Base-by-base conservation (phyloP, 768 basidiomycete genomes). In the Rhizopogon roseolus region DNA sequence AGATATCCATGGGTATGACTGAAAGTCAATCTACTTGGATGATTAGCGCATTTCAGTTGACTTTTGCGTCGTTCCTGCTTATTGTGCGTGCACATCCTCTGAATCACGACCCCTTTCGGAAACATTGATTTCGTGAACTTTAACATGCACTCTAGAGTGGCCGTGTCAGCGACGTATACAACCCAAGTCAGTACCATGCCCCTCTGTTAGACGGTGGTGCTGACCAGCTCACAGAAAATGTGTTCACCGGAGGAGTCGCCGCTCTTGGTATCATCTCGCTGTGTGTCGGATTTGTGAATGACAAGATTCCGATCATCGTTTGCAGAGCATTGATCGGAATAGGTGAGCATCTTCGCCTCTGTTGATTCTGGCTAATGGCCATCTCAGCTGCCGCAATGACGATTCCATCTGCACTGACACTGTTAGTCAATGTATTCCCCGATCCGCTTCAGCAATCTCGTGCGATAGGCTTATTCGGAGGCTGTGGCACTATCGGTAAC, bases 281-380 rank as follows among this genome's bases (percentile, higher is more conserved):
- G 11, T 69, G 70, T 19, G 70, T 68, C 22, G 80, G 80, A 22
- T 82, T 84, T 55, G 66, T 70, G 22, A 52, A 67, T 22, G 66
- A 73, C 61, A 76, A 79, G 58, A 73, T 81, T 49, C 70, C 67
- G 0, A 66, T 84, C 40, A 69, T 83, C 37, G 68, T 81, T 40
- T 62, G 85, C 1, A 71, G 83, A 59, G 81, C 77, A 3, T 48
- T 84, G 8, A 76, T 69, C 57, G 82, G 83, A 19, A 69, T 76
- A 34, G 71, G 79, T 75, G 44, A 52, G 65, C 59, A 14, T 50
- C n/a, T 19, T 14, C 8, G 19, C 36, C 7, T 17, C 9, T n/a
- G 5, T 48, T 5, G 38, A 16, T 22, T 52, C 13, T 43, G 13
- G 17, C 41, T 60, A 2, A 66, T n/a, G 19, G 1, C 48, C n/a